Percentiles rank a stretch among this genome's conserved stretches.
These are phyloP conservation scores for Magnusiomyces paraingens DNA, from an alignment of 1,139 yeast species.

Conservation along the genomic window DNA sequence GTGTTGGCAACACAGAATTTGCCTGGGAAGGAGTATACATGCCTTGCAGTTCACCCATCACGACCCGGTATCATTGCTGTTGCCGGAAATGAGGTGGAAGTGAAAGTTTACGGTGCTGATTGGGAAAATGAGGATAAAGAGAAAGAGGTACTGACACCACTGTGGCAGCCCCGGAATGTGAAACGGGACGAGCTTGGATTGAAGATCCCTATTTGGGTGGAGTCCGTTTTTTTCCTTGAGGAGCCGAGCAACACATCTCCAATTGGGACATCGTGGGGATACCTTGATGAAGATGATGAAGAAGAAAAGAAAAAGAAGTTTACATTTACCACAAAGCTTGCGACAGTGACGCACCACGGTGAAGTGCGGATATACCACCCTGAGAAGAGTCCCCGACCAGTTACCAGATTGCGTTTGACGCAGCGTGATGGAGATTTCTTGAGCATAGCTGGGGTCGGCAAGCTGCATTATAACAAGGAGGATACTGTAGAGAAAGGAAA, in stretches of 20 bases:
- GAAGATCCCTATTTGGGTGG: constrained; percentile 35
- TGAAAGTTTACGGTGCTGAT: constrained; percentile 28
- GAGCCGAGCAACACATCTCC: constrained; percentile 2
- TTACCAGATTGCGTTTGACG: constrained; percentile 4
- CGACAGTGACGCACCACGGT: constrained; percentile 66
- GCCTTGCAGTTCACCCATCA: constrained; percentile 12
- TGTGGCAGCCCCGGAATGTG: constrained; percentile 37
- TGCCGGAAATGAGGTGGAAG: constrained; percentile 45
- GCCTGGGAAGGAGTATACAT: constrained; percentile 1
- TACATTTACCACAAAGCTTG: constrained; percentile 33
- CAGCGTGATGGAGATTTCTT: constrained; percentile 6
- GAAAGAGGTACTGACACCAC: constrained; percentile 9
- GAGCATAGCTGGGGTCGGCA: constrained; percentile 4
- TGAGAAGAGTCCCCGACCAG: constrained; percentile 28
- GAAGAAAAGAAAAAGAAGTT: constrained; percentile 21
- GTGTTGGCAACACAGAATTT: not conserved
- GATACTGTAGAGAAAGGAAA: not conserved
- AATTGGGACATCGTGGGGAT: constrained; percentile 4
- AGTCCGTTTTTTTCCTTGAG: constrained; percentile 29
- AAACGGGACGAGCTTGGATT: constrained; percentile 34
- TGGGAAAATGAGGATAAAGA: constrained; percentile 7
- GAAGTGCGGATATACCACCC: constrained; percentile 40
- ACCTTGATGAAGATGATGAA: constrained; percentile 4
- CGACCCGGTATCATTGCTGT: constrained; percentile 24
- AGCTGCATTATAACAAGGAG: constrained; percentile 5